A percentile compares a stretch with the other conserved stretches of the same genome.
Evolutionary conservation across 2,329 filamentous ascomycete species (phyloP).

Genomic region (Trichoderma harzianum): DNA sequence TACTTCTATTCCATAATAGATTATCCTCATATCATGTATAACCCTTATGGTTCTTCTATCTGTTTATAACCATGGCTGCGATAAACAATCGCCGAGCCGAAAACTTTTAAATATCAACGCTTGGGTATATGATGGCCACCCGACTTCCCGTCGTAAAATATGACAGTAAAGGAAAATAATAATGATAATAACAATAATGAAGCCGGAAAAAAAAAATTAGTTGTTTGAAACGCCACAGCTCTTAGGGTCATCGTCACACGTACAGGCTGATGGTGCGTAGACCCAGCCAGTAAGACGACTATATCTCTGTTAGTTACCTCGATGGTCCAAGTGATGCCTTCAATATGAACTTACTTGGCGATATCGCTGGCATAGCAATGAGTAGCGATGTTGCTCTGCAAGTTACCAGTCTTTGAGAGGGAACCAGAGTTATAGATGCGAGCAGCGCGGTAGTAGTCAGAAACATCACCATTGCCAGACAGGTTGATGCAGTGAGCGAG

Average conservation of each 20-base stretch:
- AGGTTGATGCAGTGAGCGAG: conserved; percentile 27
- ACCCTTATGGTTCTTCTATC: background rate
- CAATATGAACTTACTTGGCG: conserved; percentile 19
- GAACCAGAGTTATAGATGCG: conserved; percentile 26
- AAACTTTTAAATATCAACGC: conserved; percentile 1
- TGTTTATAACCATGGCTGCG: background rate
- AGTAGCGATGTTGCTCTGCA: conserved; percentile 21
- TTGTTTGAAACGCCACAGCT: background rate
- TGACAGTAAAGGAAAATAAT: background rate
- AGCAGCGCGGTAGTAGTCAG: conserved; percentile 22
- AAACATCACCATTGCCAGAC: conserved; percentile 7
- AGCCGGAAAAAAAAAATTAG: background rate
- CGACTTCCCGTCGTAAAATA: background rate
- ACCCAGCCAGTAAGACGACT: conserved; percentile 26
- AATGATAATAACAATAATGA: background rate
- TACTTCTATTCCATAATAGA: background rate
- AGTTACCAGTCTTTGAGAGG: conserved; percentile 21
- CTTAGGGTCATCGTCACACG: conserved; percentile 21
- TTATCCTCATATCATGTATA: background rate
- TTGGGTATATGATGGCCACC: background rate
- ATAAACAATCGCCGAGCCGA: background rate
- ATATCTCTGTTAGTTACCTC: background rate
- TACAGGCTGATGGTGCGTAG: conserved; percentile 21
- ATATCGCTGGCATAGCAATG: conserved; percentile 24
- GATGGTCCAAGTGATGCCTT: background rate